Evolutionary conservation across 2,329 filamentous ascomycete species (phyloP).

Genomic region (Botrytis hyacinthi): DNA sequence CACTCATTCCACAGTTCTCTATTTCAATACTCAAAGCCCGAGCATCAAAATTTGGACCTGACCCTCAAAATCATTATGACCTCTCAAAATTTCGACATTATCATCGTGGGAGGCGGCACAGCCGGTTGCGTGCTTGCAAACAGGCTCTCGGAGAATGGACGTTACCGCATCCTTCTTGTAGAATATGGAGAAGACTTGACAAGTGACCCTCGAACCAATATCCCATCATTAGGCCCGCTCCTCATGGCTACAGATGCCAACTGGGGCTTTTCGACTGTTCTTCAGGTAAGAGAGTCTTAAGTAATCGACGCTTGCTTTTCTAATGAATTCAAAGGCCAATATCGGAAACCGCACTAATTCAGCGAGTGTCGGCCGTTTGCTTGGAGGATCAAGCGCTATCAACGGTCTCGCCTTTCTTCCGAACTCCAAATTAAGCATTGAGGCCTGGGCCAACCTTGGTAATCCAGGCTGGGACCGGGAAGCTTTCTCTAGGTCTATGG

Average conservation of each 20-base stretch:
- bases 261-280: constrained; percentile 20
- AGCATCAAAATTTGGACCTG: background rate
- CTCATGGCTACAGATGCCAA: constrained; percentile 17
- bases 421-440: constrained; percentile 36
- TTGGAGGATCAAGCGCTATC: constrained; percentile 41
- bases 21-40: background rate
- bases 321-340: background rate
- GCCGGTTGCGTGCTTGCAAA: constrained; percentile 39
- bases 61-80: background rate
- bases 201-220: constrained; percentile 40
- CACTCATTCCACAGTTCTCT: background rate
- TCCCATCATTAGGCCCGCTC: constrained; percentile 27
- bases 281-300: constrained; percentile 14
- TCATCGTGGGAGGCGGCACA: constrained; percentile 13
- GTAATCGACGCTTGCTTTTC: background rate
- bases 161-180: constrained; percentile 42
- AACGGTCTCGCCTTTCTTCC: constrained; percentile 38
- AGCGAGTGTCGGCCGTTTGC: constrained; percentile 36
- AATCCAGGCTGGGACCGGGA: constrained; percentile 31
- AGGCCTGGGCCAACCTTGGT: constrained; percentile 42
- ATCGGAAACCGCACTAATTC: constrained; percentile 8
- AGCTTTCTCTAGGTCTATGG: constrained; percentile 1
- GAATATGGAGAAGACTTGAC: constrained; percentile 42
- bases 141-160: constrained; percentile 42
- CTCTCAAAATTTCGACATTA: constrained; percentile 5